Conservation (phyloP, 768 basidiomycete species). For the Tulasnella sp. region DNA sequence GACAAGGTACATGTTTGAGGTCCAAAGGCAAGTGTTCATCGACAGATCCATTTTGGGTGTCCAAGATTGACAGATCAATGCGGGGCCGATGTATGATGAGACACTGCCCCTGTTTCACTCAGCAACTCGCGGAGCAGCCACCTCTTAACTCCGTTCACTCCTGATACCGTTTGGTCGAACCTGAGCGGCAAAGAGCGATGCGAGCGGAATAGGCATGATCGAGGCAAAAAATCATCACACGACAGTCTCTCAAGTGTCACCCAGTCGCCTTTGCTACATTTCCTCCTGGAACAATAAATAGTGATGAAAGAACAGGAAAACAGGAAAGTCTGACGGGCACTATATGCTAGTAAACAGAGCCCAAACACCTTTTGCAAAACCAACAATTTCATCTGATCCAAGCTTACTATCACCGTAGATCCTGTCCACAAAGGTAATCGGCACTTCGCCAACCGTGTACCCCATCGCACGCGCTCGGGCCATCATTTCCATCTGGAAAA, state of each 20-base stretch:
- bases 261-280: neutral
- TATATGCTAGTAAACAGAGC: conserved; percentile 64
- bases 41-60: neutral
- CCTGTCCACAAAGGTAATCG: conserved; percentile 90
- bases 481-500: conserved; percentile 99
- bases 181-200: neutral
- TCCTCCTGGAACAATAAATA: neutral
- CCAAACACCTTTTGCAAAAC: conserved; percentile 82
- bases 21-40: neutral
- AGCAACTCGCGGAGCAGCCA: neutral
- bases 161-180: neutral
- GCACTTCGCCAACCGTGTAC: conserved; percentile 82
- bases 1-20: neutral
- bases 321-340: neutral
- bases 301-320: neutral
- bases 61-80: neutral
- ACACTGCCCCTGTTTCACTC: neutral
- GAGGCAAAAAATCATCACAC: neutral
- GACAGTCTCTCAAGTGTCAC: neutral
- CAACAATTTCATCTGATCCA: conserved; percentile 78
- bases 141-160: neutral
- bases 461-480: conserved; percentile 77
- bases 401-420: conserved; percentile 92
- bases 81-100: neutral
- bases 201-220: too few species aligned